phyloP scores from a whole-genome alignment of 176 grass and related monocot genomes.

The Carex littledalei region DNA sequence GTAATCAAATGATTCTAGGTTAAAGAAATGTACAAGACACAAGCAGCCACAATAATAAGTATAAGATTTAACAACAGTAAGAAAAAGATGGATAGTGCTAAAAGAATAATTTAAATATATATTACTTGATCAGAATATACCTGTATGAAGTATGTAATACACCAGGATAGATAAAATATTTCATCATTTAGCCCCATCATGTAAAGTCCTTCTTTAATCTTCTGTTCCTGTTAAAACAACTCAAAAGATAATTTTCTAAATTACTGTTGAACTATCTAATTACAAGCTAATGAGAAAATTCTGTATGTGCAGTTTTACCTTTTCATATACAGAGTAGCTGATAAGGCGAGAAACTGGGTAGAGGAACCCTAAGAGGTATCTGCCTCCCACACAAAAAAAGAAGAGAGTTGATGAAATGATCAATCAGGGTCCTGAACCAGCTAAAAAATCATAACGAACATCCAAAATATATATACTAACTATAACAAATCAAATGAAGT shows the following conservation, averaged over 20 bases:
- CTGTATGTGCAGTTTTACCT: slow-evolving; percentile 3
- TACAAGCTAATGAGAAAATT: background rate
- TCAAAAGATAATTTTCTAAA: slow-evolving; percentile 5
- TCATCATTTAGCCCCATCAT: slow-evolving; percentile 49
- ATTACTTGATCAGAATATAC: slow-evolving; percentile 8
- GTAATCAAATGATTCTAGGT: background rate
- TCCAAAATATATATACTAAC: background rate
- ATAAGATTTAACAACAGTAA: background rate
- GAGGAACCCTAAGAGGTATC: slow-evolving; percentile 47
- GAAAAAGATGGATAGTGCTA: background rate
- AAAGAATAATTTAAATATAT: background rate
- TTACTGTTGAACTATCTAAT: background rate
- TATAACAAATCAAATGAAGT: slow-evolving; percentile 4
- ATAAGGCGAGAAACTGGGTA: slow-evolving; percentile 48
- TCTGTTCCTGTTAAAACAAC: slow-evolving; percentile 35
- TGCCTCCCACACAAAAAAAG: slow-evolving; percentile 4
- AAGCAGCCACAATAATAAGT: background rate
- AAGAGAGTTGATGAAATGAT: background rate
- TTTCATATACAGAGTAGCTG: slow-evolving; percentile 44
- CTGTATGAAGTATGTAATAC: slow-evolving; percentile 44
- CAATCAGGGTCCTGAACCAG: background rate
- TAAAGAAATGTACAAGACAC: background rate
- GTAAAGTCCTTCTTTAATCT: slow-evolving; percentile 52
- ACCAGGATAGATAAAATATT: slow-evolving; percentile 52
- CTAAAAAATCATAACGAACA: background rate